Percentiles rank a stretch among this genome's conserved stretches.
Evolutionary conservation across 2,329 filamentous ascomycete genomes (phyloP).

Genomic region (Ophiostoma sp.): DNA sequence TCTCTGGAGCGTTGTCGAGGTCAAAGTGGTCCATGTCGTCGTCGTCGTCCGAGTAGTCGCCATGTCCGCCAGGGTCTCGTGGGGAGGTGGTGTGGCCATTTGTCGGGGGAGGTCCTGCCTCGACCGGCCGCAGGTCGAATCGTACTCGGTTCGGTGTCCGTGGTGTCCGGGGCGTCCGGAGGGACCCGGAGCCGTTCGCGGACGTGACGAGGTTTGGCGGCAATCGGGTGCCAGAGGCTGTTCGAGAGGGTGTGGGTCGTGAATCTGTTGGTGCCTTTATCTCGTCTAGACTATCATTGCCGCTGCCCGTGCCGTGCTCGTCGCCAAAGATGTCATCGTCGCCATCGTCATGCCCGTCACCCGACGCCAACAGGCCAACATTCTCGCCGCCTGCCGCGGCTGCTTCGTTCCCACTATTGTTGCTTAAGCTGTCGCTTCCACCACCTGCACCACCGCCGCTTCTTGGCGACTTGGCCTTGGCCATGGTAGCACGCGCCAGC

Average conservation of each 20-base stretch:
- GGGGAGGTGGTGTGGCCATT: background rate
- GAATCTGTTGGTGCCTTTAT: constrained; percentile 21
- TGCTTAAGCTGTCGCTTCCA: background rate
- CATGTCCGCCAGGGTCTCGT: constrained; percentile 1
- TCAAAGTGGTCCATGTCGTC: constrained; percentile 37
- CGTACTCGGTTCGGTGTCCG: constrained; percentile 71
- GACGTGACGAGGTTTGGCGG: constrained; percentile 16
- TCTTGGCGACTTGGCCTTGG: constrained; percentile 3
- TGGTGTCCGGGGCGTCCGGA: constrained; percentile 45
- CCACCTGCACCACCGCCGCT: constrained; percentile 3
- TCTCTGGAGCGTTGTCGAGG: constrained; percentile 35
- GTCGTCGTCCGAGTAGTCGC: constrained; percentile 22
- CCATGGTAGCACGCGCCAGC: constrained; percentile 6
- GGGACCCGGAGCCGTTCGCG: background rate
- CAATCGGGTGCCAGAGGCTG: constrained; percentile 16
- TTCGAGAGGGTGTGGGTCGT: background rate
- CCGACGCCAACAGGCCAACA: constrained; percentile 14
- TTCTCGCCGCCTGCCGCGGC: constrained; percentile 8
- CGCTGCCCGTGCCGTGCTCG: background rate
- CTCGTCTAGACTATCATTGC: constrained; percentile 23
- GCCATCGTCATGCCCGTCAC: background rate
- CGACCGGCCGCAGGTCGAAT: constrained; percentile 60
- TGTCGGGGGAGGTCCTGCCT: constrained; percentile 12
- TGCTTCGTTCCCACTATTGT: background rate
- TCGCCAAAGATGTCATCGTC: constrained; percentile 19